Conservation (phyloP, 1,284 basidiomycete genomes). For the Neonothopanus nambi region DNA sequence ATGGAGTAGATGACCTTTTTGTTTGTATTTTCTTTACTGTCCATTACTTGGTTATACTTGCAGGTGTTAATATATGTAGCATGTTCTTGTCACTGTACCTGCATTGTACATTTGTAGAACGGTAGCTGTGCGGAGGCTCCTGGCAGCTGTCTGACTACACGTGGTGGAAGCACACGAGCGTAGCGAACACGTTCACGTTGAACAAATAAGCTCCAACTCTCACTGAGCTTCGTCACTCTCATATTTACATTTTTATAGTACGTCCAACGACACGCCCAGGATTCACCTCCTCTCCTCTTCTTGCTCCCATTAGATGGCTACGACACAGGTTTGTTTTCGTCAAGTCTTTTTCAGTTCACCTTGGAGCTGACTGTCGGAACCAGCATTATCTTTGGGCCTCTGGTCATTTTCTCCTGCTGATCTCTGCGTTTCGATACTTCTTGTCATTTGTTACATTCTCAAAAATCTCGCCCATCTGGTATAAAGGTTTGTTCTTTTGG, state of each 20-base stretch:
- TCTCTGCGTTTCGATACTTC: conserved; percentile 70
- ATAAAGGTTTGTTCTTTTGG: conserved; percentile 58
- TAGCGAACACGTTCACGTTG: not conserved
- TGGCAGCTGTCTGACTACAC: not conserved
- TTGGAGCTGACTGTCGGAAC: not conserved
- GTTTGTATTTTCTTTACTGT: conserved; percentile 3
- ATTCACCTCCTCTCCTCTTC: not conserved
- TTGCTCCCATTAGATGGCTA: conserved; percentile 14
- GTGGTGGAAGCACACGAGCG: not conserved
- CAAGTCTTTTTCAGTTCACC: not conserved
- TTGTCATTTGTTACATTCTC: conserved; percentile 65
- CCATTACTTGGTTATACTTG: not conserved
- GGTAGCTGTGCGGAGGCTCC: no score
- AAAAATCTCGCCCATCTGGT: conserved; percentile 69
- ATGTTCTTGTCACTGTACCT: not conserved
- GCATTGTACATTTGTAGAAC: no score
- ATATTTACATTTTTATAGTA: not conserved
- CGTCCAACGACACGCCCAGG: not conserved
- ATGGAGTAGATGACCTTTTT: conserved; percentile 61
- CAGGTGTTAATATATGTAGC: no score
- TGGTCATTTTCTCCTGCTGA: conserved; percentile 74
- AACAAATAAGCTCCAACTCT: conserved; percentile 4
- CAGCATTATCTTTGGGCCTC: conserved; percentile 85
- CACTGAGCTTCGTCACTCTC: conserved; percentile 2
- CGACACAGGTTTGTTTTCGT: conserved; percentile 13